Evolutionary conservation across 108 stramenopile species (phyloP), one percentile per base, ranked within the genome.

Genomic region (Pelagomonas calceolata): DNA sequence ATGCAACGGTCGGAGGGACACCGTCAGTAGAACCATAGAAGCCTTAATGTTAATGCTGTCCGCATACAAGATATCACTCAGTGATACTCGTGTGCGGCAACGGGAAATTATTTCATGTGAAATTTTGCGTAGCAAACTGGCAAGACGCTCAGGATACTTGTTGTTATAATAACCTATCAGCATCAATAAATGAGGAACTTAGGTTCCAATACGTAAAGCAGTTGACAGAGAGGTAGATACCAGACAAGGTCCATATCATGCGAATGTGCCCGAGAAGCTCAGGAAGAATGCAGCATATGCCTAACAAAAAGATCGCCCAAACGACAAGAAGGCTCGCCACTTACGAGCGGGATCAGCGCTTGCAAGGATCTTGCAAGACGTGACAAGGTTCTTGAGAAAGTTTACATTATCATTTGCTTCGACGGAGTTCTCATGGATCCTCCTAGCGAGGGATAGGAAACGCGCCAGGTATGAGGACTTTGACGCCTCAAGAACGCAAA

Each of bases 121-220:
- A 26, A 88, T 84, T 66, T 86, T 86, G 1, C 85, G 71, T 4
- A 88, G 75, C n/a, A 88, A 73, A 18, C 84, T 70, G 9, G 80
- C 79, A 14, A 88, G 69, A 32, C 81, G 64, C 34, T 80, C 83
- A 4, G 51, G 51, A 43, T 78, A 33, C 36, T 81, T 78, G 36
- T 80, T 80, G 73, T 85, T 84, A 74, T 86, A 88, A 68, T 79
- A 85, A 32, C 79, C 71, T 43, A 12, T 10, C 9, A 43, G 12
- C 5, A 43, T 43, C 12, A 12, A 5, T 5, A 43, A 43, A 43
- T 10, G 39, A 10, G 39, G 9, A 43, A 43, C 5, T 43, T 43
- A 43, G 39, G 12, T 5, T 43, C 9, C 12, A 43, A 43, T 43
- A 12, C 39, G 12, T 10, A 5, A 43, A 43, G 9, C 39, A 43